Percentiles rank a stretch among this genome's conserved stretches.
phyloP scores from a whole-genome alignment of 2,329 filamentous ascomycete genomes.

The Pseudonectria foliicola region DNA sequence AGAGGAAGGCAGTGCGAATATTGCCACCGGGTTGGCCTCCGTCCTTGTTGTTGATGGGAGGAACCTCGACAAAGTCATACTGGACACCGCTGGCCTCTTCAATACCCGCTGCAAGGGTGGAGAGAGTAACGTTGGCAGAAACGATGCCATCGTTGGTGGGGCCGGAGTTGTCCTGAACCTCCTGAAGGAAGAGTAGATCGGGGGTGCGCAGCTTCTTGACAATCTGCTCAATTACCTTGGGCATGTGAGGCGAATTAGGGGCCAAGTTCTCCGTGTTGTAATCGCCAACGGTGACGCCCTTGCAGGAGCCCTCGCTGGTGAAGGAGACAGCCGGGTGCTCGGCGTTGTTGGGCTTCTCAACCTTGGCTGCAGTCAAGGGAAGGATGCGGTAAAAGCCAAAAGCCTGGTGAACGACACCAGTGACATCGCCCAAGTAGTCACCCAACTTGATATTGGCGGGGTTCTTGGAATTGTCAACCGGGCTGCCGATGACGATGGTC shows the following conservation, averaged over 20 bases:
- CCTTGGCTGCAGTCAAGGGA: constrained; percentile 50
- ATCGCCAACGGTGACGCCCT: constrained; percentile 53
- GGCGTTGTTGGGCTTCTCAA: constrained; percentile 38
- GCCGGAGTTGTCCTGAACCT: constrained; percentile 62
- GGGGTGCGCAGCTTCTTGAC: constrained; percentile 56
- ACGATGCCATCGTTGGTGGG: constrained; percentile 51
- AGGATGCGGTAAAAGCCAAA: constrained; percentile 66
- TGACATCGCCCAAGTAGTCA: constrained; percentile 58
- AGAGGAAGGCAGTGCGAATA: constrained; percentile 65
- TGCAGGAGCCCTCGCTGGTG: constrained; percentile 47
- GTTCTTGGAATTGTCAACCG: constrained; percentile 59
- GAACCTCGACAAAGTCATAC: constrained; percentile 55
- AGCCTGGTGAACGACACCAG: constrained; percentile 57
- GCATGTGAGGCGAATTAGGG: constrained; percentile 47
- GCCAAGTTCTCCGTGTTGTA: constrained; percentile 67
- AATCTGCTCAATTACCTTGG: constrained; percentile 57
- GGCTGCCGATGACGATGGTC: constrained; percentile 55
- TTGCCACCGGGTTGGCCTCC: constrained; percentile 64
- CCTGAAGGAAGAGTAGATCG: constrained; percentile 61
- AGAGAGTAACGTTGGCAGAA: constrained; percentile 51
- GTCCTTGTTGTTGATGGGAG: constrained; percentile 52
- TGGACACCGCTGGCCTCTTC: constrained; percentile 38
- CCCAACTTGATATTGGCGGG: constrained; percentile 54
- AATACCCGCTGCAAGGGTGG: constrained; percentile 48
- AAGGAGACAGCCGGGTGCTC: constrained; percentile 46